Percentiles rank a stretch among this genome's conserved stretches.
phyloP scores from a whole-genome alignment of 1,284 basidiomycete genomes.

The Malassezia sp. region DNA sequence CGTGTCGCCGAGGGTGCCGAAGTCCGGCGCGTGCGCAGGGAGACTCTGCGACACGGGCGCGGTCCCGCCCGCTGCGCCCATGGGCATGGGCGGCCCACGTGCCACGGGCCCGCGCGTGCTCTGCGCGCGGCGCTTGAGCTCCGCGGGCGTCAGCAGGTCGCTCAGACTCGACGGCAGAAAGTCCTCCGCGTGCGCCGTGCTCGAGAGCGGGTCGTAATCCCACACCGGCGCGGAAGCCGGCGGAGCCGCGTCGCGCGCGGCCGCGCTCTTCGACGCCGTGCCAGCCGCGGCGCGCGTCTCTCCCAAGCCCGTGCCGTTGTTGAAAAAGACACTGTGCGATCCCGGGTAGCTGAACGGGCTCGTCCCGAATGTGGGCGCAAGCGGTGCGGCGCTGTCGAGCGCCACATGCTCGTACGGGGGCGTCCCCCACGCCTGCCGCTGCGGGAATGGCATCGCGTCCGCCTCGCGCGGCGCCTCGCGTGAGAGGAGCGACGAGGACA shows the following conservation, averaged over 20 bases:
- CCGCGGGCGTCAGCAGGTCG: slow-evolving; percentile 42
- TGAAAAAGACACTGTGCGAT: slow-evolving; percentile 36
- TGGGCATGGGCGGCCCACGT: slow-evolving; percentile 19
- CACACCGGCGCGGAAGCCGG: neutral
- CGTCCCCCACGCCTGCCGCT: neutral
- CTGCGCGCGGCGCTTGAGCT: slow-evolving; percentile 34
- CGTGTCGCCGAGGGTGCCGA: neutral
- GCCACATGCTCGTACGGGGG: slow-evolving; percentile 50
- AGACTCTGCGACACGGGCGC: slow-evolving; percentile 28
- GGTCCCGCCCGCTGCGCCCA: too few species aligned
- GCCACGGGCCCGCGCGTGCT: slow-evolving; percentile 14
- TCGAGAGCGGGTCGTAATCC: slow-evolving; percentile 21
- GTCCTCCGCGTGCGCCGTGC: slow-evolving; percentile 50
- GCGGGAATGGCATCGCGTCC: too few species aligned
- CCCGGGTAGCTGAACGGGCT: slow-evolving; percentile 44
- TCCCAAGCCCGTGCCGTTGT: slow-evolving; percentile 7
- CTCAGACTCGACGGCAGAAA: slow-evolving; percentile 43
- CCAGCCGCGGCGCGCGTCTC: neutral
- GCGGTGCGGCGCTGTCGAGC: too few species aligned
- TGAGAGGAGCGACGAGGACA: too few species aligned
- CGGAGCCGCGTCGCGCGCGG: neutral
- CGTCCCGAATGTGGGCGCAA: slow-evolving; percentile 39
- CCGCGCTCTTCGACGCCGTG: neutral
- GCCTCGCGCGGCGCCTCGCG: too few species aligned
- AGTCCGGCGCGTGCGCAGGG: slow-evolving; percentile 21